Percentiles rank a stretch among this genome's conserved stretches.
Evolutionary conservation across 768 basidiomycete species (phyloP).

Genomic region (Galerina marginata): DNA sequence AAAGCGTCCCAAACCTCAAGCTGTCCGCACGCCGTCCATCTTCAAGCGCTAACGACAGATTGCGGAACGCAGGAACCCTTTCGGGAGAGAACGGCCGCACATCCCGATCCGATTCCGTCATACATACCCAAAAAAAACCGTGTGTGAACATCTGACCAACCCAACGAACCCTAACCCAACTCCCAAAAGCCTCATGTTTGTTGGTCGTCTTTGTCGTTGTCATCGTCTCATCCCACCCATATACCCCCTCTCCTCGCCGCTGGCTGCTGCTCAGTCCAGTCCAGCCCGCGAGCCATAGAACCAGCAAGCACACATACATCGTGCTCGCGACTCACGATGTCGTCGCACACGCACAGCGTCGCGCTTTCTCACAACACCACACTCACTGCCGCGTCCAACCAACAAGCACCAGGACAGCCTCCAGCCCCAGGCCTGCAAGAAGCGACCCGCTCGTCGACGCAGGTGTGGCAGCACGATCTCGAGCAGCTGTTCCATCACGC

Average conservation of each 20-base stretch:
- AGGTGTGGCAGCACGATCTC: conserved; percentile 83
- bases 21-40: too few relatives aligned
- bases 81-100: too few relatives aligned
- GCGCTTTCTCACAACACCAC: not conserved
- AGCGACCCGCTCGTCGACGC: conserved; percentile 69
- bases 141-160: too few relatives aligned
- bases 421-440: conserved; percentile 63
- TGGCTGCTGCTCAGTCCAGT: not conserved
- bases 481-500: conserved; percentile 77
- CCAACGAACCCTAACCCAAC: too few relatives aligned
- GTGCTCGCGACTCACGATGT: not conserved
- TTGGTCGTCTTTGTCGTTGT: too few relatives aligned
- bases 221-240: not conserved
- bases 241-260: not conserved
- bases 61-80: too few relatives aligned
- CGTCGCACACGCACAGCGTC: not conserved
- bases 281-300: not conserved
- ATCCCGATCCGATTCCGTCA: too few relatives aligned
- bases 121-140: too few relatives aligned
- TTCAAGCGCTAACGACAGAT: too few relatives aligned
- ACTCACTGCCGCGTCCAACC: not conserved
- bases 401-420: not conserved
- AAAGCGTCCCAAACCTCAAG: too few relatives aligned
- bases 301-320: not conserved
- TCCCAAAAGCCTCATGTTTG: too few relatives aligned